phyloP scores from a whole-genome alignment of 2,329 filamentous ascomycete genomes.

The Nannizzia gypsea region DNA sequence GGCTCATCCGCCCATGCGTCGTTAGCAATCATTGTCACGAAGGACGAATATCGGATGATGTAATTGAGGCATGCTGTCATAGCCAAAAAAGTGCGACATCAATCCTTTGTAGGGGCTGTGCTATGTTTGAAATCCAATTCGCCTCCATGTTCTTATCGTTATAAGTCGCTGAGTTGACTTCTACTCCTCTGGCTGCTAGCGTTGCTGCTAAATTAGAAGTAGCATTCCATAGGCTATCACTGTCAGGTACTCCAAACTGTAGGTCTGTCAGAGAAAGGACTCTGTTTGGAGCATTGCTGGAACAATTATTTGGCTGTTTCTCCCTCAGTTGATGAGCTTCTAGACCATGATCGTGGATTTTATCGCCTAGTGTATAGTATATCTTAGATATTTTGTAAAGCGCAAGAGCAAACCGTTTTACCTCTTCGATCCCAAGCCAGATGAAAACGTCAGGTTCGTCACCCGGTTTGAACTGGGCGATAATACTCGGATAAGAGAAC shows the following conservation, averaged over 20 bases:
- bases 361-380: not conserved
- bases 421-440: slow-evolving; percentile 21
- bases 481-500: slow-evolving; percentile 22
- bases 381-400: slow-evolving; percentile 17
- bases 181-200: not conserved
- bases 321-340: no score
- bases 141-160: not conserved
- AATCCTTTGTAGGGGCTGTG: not conserved
- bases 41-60: no score
- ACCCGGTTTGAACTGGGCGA: slow-evolving; percentile 11
- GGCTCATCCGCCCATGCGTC: no score
- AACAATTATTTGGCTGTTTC: no score
- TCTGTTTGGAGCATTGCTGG: not conserved
- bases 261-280: not conserved
- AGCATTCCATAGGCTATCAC: not conserved
- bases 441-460: slow-evolving; percentile 13
- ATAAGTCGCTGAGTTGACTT: not conserved
- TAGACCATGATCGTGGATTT: no score
- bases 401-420: slow-evolving; percentile 21
- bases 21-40: no score
- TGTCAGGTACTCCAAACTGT: not conserved
- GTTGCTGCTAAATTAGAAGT: not conserved
- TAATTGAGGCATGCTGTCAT: not conserved
- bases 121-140: not conserved
- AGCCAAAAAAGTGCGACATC: not conserved